Evolutionary conservation across 2,329 filamentous ascomycete genomes (phyloP).

Genomic region (Fusarium fujikuroi): DNA sequence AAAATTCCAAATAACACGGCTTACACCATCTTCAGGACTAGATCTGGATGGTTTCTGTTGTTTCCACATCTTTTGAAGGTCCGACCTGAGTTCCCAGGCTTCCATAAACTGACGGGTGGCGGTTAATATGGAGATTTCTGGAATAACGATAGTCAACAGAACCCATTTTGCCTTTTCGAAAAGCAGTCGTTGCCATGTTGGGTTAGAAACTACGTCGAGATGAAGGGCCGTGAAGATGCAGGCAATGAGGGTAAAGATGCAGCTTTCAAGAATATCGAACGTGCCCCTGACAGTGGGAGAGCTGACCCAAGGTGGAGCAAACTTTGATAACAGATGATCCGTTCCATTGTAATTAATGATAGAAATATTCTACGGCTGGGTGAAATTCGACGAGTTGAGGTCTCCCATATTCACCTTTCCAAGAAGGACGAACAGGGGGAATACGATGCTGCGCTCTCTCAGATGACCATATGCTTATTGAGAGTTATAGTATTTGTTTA

Average conservation of each 20-base stretch:
- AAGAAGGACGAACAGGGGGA: fast-evolving
- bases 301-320: background rate
- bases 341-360: background rate
- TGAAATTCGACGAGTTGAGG: background rate
- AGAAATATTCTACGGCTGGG: background rate
- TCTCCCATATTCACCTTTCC: background rate
- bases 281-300: background rate
- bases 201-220: background rate
- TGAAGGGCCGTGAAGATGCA: conserved; percentile 5
- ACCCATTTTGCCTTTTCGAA: background rate
- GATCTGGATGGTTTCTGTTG: background rate
- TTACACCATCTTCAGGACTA: background rate
- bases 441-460: fast-evolving
- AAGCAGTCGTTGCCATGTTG: background rate
- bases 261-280: background rate
- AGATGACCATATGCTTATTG: fast-evolving
- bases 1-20: too few relatives aligned
- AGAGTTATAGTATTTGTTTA: background rate
- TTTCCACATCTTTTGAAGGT: background rate
- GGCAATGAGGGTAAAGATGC: background rate
- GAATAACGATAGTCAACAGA: background rate
- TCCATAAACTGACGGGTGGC: background rate
- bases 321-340: background rate
- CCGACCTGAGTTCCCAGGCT: background rate
- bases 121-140: background rate